Base-by-base conservation (phyloP, 1,284 basidiomycete species). In the Pterulicium gracile region DNA sequence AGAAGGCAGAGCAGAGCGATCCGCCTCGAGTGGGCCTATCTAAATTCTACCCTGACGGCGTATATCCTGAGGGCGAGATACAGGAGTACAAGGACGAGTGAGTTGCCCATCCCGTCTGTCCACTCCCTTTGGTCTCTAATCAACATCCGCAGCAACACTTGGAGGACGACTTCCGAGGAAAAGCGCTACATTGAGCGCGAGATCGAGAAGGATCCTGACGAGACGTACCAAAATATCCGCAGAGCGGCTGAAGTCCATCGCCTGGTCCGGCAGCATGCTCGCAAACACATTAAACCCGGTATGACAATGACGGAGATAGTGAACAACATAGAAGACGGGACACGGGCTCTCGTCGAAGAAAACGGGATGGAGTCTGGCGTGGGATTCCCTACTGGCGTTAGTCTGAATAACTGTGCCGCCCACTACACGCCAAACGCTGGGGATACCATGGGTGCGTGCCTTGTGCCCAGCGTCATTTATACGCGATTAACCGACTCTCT, bases 361-460 rank as follows among this genome's bases (percentile, higher is more conserved):
- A 79, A 86, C 54, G 93, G 91, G 1, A 66, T 96, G 50, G 81
- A 92, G 51, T 70, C 78, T 49, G 88, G 96, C 12, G 75, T 98
- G 58, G 92, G 94, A 14, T 92, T 99, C 69, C 96, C 96, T n/a
- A 98, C 95, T 1, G 96, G 96, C 24, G 68, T 98, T 52, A 94
- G 83, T 63, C 64, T 94, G 53, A 98, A 98, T 65, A 77, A 97
- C 61, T 90, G 90, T 52, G 96, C 96, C 0, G 96, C 96, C 21
- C 96, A 99, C 66, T 99, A 92, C 62, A 88, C 90, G 3, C 96
- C 96, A 12, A 99, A 98, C 63, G 82, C 92, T 1, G 93, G 93
- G 21, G 95, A 98, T 66, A 95, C 79, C 21, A 80, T 69, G 49
- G 74, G 92, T 93, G 53, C 50, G 81, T 23, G 22, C 18, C 12